Percentiles rank a stretch among this genome's conserved stretches.
Evolutionary conservation across 306 rosid genomes (phyloP).

Genomic region (Rosa rugosa): DNA sequence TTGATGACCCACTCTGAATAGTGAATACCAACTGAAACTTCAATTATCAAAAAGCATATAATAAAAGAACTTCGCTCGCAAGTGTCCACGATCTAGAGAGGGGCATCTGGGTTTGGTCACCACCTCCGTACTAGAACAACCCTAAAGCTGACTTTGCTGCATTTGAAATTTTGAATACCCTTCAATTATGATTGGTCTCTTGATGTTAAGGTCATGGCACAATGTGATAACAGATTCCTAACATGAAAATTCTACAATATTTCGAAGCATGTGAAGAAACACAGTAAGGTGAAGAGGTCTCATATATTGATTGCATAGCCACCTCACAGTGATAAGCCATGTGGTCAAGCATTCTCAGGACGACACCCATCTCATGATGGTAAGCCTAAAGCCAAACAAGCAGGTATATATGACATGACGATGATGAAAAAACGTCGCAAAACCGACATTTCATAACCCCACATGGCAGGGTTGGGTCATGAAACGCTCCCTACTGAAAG

Average conservation of each 20-base stretch:
- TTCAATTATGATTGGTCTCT: background rate
- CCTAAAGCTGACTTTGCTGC: background rate
- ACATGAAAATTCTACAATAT: background rate
- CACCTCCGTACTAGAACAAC: background rate
- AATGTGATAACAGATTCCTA: background rate
- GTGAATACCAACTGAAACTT: background rate
- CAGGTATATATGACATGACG: background rate
- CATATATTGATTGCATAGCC: background rate
- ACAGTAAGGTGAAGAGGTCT: background rate
- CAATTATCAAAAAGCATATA: background rate
- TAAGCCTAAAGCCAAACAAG: background rate
- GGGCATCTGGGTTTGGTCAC: background rate
- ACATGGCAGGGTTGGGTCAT: background rate
- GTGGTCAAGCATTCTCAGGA: too few species aligned
- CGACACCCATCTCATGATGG: background rate
- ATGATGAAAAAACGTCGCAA: background rate
- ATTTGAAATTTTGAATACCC: background rate
- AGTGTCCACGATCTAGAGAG: background rate
- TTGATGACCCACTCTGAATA: background rate
- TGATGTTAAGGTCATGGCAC: background rate
- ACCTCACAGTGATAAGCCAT: background rate
- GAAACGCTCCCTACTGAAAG: background rate
- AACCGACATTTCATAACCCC: background rate
- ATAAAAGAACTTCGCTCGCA: background rate
- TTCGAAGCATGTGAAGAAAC: background rate